Evolutionary conservation across 106 monocot genomes (phyloP).

Genomic region (Allium sativum): DNA sequence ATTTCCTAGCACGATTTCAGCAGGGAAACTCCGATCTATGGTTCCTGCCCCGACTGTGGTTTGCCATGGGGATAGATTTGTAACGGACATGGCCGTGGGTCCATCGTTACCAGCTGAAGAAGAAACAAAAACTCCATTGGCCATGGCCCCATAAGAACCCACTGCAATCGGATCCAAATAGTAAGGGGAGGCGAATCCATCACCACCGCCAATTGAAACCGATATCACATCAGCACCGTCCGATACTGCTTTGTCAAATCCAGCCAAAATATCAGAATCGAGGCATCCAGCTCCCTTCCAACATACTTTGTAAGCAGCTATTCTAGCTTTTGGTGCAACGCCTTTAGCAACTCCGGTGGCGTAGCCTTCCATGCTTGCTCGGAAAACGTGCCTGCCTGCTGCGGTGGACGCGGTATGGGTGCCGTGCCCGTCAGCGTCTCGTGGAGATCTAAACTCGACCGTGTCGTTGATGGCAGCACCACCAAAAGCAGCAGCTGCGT

Average conservation of each 20-base stretch:
- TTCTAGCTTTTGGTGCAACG: conserved; percentile 80
- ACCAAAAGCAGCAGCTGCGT: conserved; percentile 35
- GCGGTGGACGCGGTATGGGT: conserved; percentile 97
- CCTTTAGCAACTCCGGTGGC: conserved; percentile 90
- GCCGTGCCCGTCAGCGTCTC: conserved; percentile 94
- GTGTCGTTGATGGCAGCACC: conserved; percentile 48
- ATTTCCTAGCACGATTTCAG: conserved; percentile 70
- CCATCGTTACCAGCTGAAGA: conserved; percentile 94
- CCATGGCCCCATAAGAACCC: conserved; percentile 68
- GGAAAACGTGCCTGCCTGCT: conserved; percentile 74
- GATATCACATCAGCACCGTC: conserved; percentile 94
- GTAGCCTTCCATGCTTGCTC: conserved; percentile 70
- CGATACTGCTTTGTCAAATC: conserved; percentile 76
- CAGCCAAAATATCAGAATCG: conserved; percentile 97
- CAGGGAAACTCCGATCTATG: conserved; percentile 85
- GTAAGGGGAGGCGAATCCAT: conserved; percentile 67
- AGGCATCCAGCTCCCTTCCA: conserved; percentile 84
- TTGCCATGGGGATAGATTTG: conserved; percentile 87
- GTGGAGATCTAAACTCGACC: conserved; percentile 62
- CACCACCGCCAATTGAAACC: conserved; percentile 85
- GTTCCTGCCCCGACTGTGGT: conserved; percentile 91
- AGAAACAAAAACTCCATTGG: conserved; percentile 67
- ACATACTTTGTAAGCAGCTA: conserved; percentile 90
- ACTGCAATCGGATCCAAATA: conserved; percentile 92
- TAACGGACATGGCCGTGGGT: conserved; percentile 77